Base-by-base conservation (phyloP, 2,329 filamentous ascomycete species). In the Pseudonectria buxi region DNA sequence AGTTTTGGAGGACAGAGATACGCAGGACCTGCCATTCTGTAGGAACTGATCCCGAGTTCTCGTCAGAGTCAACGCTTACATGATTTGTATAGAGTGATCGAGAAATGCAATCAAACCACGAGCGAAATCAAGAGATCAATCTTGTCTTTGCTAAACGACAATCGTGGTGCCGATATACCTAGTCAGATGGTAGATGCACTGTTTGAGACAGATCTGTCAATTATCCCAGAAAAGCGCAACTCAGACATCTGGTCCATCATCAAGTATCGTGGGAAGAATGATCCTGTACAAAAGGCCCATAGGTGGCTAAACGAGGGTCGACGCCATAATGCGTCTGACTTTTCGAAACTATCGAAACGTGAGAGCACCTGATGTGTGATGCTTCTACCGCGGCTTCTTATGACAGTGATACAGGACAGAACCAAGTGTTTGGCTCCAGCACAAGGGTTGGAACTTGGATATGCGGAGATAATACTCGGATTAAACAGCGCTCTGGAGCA, bases 161-260 rank as follows among this genome's bases (percentile, higher is more conserved):
- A 14, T 16, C 7, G 16, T 13, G 7, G 9, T 11, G 12, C 15
- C 5, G 27, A n/a, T 4, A 36, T 36, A 26, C 37, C 30, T 5
- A n/a, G 12, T 4, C 7, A 33, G 5, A 36, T 36, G 33, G 11
- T 24, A 3, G 14, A 33, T 6, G 11, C 10, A 3, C 16, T 36
- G 7, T 7, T 29, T 10, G 18, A 4, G 10, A 30, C 24, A 16
- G 27, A 32, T 13, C 9, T 15, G 11, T 24, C 32, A n/a, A 29
- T 26, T 10, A 24, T 39, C 7, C 37, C 27, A 15, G 26, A 36
- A 15, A 14, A 36, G n/a, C 15, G 30, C 30, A 9, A 26, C 9
- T n/a, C 12, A 30, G 37, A 30, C 16, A 40, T 40, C 7, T 36
- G 30, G 33, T 40, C 27, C 12, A 40, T 36, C 24, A 36, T 40